Percentiles rank a stretch among this genome's conserved stretches.
Conservation (phyloP, 2,329 filamentous ascomycete genomes). For the Fusarium anguioides region DNA sequence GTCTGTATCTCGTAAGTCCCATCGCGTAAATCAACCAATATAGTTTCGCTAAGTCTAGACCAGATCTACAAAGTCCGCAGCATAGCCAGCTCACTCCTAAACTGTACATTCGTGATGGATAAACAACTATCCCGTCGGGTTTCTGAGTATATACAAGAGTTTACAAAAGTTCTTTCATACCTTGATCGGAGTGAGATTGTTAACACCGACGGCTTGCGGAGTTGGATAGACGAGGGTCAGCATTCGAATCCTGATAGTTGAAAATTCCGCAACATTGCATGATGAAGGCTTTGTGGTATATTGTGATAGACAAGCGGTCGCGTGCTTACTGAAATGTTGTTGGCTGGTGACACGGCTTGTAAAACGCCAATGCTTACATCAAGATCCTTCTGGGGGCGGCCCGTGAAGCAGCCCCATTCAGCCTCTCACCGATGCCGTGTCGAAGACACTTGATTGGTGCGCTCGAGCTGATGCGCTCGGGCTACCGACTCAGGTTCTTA, state of each 20-base stretch:
- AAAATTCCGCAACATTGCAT: not conserved
- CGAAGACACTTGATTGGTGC: too few species aligned
- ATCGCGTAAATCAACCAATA: rapidly evolving
- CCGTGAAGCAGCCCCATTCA: too few species aligned
- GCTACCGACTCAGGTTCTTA: too few species aligned
- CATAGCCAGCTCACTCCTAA: not conserved
- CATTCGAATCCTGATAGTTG: not conserved
- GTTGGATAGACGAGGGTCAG: constrained; percentile 8
- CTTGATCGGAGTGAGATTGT: constrained; percentile 9
- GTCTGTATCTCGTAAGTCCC: not conserved
- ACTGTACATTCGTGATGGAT: not conserved
- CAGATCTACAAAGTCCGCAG: constrained; percentile 12
- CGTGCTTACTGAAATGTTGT: too few species aligned
- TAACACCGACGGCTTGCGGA: not conserved
- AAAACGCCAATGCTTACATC: too few species aligned
- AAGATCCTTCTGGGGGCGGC: too few species aligned
- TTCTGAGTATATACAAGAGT: not conserved
- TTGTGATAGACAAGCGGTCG: too few species aligned
- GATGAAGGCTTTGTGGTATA: too few species aligned
- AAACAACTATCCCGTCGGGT: not conserved
- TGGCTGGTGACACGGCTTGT: too few species aligned
- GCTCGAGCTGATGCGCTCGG: too few species aligned
- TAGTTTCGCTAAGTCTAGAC: rapidly evolving
- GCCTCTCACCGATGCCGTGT: too few species aligned
- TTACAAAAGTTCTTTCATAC: constrained; percentile 4